Conservation (phyloP, 176 grass and related monocot species). For the Cenchrus purpureus region DNA sequence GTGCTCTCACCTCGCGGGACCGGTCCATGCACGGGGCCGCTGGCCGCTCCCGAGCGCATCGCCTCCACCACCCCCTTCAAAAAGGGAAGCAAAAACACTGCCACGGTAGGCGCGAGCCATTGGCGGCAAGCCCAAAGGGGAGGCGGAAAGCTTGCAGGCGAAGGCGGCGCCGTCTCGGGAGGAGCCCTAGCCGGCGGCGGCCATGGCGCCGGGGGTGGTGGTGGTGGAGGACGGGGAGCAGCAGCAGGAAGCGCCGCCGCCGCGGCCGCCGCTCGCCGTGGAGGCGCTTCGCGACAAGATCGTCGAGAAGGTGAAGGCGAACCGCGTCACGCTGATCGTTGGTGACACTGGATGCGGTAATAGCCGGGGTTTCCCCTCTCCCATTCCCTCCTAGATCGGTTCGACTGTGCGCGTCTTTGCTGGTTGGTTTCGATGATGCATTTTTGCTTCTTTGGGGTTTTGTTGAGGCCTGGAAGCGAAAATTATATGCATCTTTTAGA, state of each 20-base stretch:
- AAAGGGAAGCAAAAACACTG: conserved; percentile 34
- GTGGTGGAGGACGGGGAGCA: not conserved
- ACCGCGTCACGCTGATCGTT: conserved; percentile 85
- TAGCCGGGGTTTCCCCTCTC: not conserved
- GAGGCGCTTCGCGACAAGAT: conserved; percentile 77
- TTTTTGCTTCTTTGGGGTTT: conserved; percentile 29
- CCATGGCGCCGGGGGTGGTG: conserved; percentile 30
- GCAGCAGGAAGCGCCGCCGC: not conserved
- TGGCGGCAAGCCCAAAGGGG: not conserved
- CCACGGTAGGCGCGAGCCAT: conserved; percentile 20
- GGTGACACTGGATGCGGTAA: conserved; percentile 94
- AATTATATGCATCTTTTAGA: not conserved
- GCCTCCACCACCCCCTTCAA: conserved; percentile 9
- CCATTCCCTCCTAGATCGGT: not conserved
- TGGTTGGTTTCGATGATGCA: not conserved
- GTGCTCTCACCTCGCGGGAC: conserved; percentile 7
- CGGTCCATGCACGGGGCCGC: conserved; percentile 9
- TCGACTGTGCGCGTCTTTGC: not conserved
- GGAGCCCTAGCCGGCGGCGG: conserved; percentile 6
- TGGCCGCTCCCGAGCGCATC: not conserved
- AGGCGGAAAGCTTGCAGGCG: conserved; percentile 34
- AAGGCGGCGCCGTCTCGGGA: conserved; percentile 6
- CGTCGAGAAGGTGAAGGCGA: conserved; percentile 84
- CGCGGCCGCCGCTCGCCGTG: conserved; percentile 58
- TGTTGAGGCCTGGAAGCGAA: not conserved